Percentiles rank a stretch among this genome's conserved stretches.
These are phyloP conservation scores for Aspergillus melleus DNA, from an alignment of 2,329 filamentous ascomycete species.

Conservation along the genomic window DNA sequence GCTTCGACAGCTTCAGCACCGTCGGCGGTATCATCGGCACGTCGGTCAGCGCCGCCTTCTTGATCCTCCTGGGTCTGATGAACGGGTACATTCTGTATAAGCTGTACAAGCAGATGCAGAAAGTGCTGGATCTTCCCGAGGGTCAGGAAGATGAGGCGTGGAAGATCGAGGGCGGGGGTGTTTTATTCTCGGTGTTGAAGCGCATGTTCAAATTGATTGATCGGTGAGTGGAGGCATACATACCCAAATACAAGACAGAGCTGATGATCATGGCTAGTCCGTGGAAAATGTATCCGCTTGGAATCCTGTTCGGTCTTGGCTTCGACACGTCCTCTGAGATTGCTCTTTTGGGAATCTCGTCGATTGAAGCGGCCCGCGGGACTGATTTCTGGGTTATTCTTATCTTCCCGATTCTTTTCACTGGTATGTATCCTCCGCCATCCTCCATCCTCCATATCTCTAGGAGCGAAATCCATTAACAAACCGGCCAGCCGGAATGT, in stretches of 20 bases:
- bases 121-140: constrained; percentile 54
- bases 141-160: constrained; percentile 55
- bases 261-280: constrained; percentile 28
- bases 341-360: constrained; percentile 84
- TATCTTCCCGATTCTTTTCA: constrained; percentile 88
- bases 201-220: constrained; percentile 73
- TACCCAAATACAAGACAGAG: not conserved
- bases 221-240: constrained; percentile 30
- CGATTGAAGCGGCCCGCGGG: constrained; percentile 79
- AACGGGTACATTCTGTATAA: constrained; percentile 85
- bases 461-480: not conserved
- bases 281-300: constrained; percentile 96
- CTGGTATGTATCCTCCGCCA: constrained; percentile 56
- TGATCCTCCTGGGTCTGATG: constrained; percentile 77
- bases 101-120: constrained; percentile 67
- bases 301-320: constrained; percentile 84
- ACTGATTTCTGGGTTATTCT: constrained; percentile 93
- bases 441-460: not conserved
- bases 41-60: constrained; percentile 77
- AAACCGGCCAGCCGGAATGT: constrained; percentile 73
- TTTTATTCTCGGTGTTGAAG: constrained; percentile 70
- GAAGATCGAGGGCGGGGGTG: constrained; percentile 73
- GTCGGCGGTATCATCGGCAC: constrained; percentile 89
- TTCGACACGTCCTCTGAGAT: constrained; percentile 97
- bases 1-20: constrained; percentile 76